Conservation (phyloP, 169 alveolate genomes). For the Cryptosporidium bovis region DNA sequence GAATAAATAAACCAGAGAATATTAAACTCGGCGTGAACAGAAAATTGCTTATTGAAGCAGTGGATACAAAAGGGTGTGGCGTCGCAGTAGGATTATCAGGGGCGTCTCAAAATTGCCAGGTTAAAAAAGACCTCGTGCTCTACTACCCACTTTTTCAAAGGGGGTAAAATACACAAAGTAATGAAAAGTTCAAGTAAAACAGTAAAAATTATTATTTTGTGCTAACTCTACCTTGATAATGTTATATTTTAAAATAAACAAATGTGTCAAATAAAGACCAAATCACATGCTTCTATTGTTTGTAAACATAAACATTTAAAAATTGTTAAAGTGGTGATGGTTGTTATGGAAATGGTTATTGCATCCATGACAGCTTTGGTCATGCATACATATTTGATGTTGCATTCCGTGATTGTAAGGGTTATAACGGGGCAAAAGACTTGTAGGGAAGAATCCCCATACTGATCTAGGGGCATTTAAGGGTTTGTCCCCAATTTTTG, state of each 20-base stretch:
- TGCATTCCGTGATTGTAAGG: conserved; percentile 56
- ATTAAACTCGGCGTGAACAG: conserved; percentile 12
- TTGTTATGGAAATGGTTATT: not conserved
- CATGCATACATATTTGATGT: not conserved
- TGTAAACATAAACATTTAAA: no score
- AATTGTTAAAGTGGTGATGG: conserved; percentile 5
- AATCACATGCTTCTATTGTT: no score
- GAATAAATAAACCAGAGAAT: conserved; percentile 7
- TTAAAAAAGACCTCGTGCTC: no score
- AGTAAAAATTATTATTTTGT: no score
- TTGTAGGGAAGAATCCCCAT: conserved; percentile 70
- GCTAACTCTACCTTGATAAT: no score
- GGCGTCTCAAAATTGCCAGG: no score
- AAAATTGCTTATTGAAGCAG: conserved; percentile 39
- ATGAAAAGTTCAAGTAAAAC: no score
- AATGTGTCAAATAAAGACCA: no score
- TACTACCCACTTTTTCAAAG: no score
- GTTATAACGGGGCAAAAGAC: conserved; percentile 39
- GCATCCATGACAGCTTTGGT: not conserved
- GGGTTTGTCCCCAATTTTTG: conserved; percentile 9
- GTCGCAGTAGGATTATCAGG: no score
- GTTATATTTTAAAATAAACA: no score
- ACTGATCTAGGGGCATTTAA: conserved; percentile 28
- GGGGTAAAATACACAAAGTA: no score
- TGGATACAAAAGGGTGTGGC: conserved; percentile 15